Base-by-base conservation (phyloP, 2,329 filamentous ascomycete species). In the Penicillium paneum region DNA sequence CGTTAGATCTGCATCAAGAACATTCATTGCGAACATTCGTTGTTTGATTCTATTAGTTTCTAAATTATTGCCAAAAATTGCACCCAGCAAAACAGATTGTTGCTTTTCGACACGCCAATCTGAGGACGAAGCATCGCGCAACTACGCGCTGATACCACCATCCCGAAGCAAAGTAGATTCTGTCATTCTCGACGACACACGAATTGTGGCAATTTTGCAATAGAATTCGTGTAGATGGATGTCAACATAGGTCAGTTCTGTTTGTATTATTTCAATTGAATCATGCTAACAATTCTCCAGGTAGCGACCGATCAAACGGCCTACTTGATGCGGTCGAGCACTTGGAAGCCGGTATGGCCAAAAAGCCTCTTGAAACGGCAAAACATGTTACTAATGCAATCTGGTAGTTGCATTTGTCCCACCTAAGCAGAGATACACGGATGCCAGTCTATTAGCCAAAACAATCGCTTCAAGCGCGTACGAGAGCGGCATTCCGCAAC, bases 371-470 rank as follows among this genome's bases (percentile, higher is more conserved):
- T 21, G 11, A 34, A 17, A 46, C 3, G 13, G 17, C 28, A 17
- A 19, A 15, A 26, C 17, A 31, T 17, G n/a, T 10, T 45, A 36
- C 36, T 49, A 58, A 49, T 47, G 32, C 3, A 19, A 21, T 17
- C 2, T 8, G 21, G 1, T 28, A 76, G 74, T 74, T 56, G 72
- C 73, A 15, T 65, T 63, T 54, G 60, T 76, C 12, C 82, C 88
- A 0, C 79, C 86, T 55, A 91, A 89, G 69, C 82, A 87, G 62
- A 83, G 90, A 42, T 74, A 76, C 31, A 77, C 79, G 42, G 83
- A 80, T 65, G 81, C 90, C 58, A 85, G 87, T 61, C 78, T 82
- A 19, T 77, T 83, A 15, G 80, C 90, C 45, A 84, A 90, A 68
- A 81, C 75, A 26, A 78, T 91, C 52, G 78, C 81, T 43, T 81